Percentiles rank a stretch among this genome's conserved stretches.
phyloP scores from a whole-genome alignment of 176 grass and related monocot species.

The Lolium perenne region DNA sequence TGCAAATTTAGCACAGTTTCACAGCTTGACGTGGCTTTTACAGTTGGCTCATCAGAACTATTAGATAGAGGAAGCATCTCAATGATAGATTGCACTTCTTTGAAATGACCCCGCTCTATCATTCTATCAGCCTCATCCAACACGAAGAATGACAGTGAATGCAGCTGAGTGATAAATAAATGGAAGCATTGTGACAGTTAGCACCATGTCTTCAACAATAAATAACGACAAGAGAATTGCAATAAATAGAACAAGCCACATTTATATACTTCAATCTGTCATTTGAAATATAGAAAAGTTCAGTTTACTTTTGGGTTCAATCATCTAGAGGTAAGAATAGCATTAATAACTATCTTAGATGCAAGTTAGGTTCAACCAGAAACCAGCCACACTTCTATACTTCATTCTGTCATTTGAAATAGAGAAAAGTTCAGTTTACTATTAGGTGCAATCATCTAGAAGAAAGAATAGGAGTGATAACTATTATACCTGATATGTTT shows the following conservation, averaged over 20 bases:
- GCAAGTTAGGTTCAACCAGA: not conserved
- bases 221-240: constrained; percentile 22
- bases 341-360: not conserved
- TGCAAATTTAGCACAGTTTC: constrained; percentile 68
- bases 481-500: too few relatives aligned
- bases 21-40: constrained; percentile 44
- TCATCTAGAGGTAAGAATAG: not conserved
- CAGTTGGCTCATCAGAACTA: constrained; percentile 46
- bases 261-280: constrained; percentile 10
- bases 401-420: constrained; percentile 22
- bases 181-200: constrained; percentile 28
- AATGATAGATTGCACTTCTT: constrained; percentile 92
- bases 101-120: constrained; percentile 82
- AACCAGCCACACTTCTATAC: not conserved
- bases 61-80: constrained; percentile 71
- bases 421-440: constrained; percentile 3
- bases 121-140: constrained; percentile 98
- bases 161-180: constrained; percentile 56
- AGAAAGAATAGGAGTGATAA: not conserved
- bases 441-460: not conserved
- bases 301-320: not conserved
- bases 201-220: constrained; percentile 22
- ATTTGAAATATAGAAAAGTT: constrained; percentile 10
- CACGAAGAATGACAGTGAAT: constrained; percentile 90
- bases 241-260: constrained; percentile 13